A percentile compares a stretch with the other conserved stretches of the same genome.
These are phyloP conservation scores for Solanum medicagineum DNA, from an alignment of 257 asterid genomes.

Conservation along the genomic window DNA sequence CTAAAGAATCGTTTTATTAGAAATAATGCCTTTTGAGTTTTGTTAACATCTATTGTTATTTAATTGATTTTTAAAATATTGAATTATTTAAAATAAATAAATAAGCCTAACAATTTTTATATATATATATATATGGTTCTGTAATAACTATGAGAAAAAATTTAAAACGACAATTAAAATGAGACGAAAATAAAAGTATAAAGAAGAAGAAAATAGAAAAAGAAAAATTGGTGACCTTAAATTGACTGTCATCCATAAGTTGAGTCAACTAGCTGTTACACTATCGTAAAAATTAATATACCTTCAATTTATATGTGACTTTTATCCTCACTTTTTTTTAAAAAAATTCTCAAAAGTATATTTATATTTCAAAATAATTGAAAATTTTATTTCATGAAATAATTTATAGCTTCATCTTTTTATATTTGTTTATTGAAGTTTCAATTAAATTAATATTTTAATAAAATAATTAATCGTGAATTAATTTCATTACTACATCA, in stretches of 20 bases:
- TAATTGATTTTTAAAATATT: too few relatives aligned
- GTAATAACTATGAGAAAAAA: neutral
- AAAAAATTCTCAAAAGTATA: neutral
- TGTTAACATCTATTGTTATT: too few relatives aligned
- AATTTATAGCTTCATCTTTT: neutral
- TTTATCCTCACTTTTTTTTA: neutral
- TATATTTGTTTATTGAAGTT: too few relatives aligned
- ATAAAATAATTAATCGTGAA: too few relatives aligned
- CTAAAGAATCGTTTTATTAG: too few relatives aligned
- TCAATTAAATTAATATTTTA: too few relatives aligned
- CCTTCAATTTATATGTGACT: neutral
- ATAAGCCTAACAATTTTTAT: too few relatives aligned
- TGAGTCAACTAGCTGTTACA: neutral
- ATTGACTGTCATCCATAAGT: neutral
- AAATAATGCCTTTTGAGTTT: too few relatives aligned
- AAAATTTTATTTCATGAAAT: neutral
- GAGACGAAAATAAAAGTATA: neutral
- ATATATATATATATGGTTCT: too few relatives aligned
- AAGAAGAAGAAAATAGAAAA: neutral
- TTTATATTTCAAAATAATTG: neutral
- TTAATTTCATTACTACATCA: too few relatives aligned
- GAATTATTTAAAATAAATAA: too few relatives aligned
- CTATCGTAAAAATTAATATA: neutral
- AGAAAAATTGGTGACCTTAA: neutral
- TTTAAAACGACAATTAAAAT: neutral